Evolutionary conservation across 176 grass and related monocot genomes (phyloP).

Genomic region (Avena atlantica): DNA sequence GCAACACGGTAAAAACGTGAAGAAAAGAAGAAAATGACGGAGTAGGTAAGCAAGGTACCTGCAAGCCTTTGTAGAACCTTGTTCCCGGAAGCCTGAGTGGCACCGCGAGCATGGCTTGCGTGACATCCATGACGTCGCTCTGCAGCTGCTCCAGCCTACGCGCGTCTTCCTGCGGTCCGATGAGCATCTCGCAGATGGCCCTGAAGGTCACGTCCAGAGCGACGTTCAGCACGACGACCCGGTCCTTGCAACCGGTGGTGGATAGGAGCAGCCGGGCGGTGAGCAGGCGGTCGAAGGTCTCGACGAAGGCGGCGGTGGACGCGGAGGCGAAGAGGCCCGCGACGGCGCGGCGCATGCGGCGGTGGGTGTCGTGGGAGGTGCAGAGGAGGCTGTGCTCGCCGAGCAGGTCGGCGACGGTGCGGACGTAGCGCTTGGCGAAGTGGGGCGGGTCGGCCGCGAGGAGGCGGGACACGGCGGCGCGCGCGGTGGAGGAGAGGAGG

Average conservation of each 20-base stretch:
- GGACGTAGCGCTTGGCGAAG: slow-evolving; percentile 87
- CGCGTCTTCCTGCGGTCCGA: slow-evolving; percentile 45
- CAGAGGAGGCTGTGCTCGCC: slow-evolving; percentile 87
- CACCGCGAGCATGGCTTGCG: slow-evolving; percentile 79
- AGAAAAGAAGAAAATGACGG: background rate
- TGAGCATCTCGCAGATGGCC: slow-evolving; percentile 87
- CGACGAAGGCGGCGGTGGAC: slow-evolving; percentile 45
- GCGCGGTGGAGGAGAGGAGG: slow-evolving; percentile 45
- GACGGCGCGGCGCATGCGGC: slow-evolving; percentile 55
- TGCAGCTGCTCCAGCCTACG: slow-evolving; percentile 46
- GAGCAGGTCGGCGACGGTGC: slow-evolving; percentile 70
- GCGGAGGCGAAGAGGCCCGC: slow-evolving; percentile 63
- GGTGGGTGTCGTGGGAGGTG: slow-evolving; percentile 61
- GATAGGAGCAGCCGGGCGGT: background rate
- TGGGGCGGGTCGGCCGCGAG: slow-evolving; percentile 59
- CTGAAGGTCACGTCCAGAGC: slow-evolving; percentile 68
- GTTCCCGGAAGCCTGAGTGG: slow-evolving; percentile 71
- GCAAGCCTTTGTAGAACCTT: slow-evolving; percentile 68
- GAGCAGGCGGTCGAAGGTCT: slow-evolving; percentile 51
- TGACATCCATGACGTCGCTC: slow-evolving; percentile 69
- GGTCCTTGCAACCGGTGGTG: background rate
- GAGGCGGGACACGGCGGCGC: slow-evolving; percentile 28
- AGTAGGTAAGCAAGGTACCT: slow-evolving; percentile 33
- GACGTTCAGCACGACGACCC: slow-evolving; percentile 59
- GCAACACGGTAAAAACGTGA: background rate